Evolutionary conservation across 208 protist genomes (phyloP), one percentile per base, ranked within the genome.

Genomic region (Trypanosoma caninum): DNA sequence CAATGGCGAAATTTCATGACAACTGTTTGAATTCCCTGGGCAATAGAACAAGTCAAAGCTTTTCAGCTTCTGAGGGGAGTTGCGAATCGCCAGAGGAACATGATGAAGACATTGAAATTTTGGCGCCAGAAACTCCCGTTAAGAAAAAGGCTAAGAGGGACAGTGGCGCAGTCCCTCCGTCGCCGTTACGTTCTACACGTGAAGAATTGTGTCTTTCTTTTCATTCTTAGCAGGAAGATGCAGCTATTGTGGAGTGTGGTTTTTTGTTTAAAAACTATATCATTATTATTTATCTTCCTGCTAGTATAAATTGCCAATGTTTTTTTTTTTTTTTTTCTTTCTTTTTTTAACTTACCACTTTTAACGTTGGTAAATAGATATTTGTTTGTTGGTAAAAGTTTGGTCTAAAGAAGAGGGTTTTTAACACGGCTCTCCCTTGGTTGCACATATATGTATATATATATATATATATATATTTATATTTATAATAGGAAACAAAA

Each of bases 91-190:
- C 28, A 13, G 38, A 59, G 38, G 65, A 64, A 3, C 18, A 44
- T 22, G 57, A 65, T 22, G 44, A 27, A n/a, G 65, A 71, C 30
- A 38, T 41, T 25, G 65, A 71, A 28, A 31, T 71, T 16, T 64
- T 71, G 27, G 65, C 65, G 33, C 55, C 56, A 27, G 55, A 45
- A 22, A 71, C 54, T 13, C 65, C 65, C 18, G 65, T 71, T 16
- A 60, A 61, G 33, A 71, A 65, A 59, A 47, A 33, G 38, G 38
- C 53, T n/a, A 35, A 57, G 37, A 47, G 13, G 9, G 65, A 71
- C 0, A 47, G 33, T 7, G 38, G 20, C 27, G 51, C 30, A 20
- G 57, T 71, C 13, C 65, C 65, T 44, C 65, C 65, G 8, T 71
- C 65, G 38, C 65, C 65, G 7, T 65, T 34, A 27, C 65, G 65